Evolutionary conservation across 1,284 basidiomycete species (phyloP).

Genomic region (Irpex sp.): DNA sequence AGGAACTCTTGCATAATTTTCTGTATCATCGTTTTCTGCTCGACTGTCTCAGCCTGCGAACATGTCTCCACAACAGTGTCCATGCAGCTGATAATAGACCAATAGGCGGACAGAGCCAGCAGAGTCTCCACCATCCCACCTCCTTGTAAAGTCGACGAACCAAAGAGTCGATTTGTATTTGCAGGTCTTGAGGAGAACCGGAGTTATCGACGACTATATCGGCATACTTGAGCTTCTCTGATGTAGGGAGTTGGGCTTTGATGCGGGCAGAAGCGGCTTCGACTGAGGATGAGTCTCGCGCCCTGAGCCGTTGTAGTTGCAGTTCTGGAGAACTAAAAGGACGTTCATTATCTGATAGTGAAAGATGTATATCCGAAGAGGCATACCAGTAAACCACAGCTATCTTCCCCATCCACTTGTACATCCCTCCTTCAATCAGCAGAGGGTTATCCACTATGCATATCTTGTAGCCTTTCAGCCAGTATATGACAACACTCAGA

Average conservation of each 20-base stretch:
- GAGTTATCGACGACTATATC: conserved; percentile 91
- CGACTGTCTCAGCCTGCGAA: conserved; percentile 17
- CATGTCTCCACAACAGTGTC: conserved; percentile 29
- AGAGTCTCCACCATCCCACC: conserved; percentile 67
- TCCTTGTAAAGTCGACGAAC: conserved; percentile 53
- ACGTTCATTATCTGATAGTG: background rate
- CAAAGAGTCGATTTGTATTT: conserved; percentile 65
- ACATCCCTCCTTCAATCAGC: conserved; percentile 86
- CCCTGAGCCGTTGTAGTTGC: conserved; percentile 78
- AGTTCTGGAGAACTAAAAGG: conserved; percentile 60
- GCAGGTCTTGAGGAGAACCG: conserved; percentile 66
- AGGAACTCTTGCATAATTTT: conserved; percentile 10
- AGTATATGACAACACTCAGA: conserved; percentile 64
- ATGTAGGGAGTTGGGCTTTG: conserved; percentile 78
- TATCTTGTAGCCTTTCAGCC: conserved; percentile 76
- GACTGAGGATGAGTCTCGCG: conserved; percentile 56
- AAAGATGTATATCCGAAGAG: conserved; percentile 3
- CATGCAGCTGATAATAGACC: conserved; percentile 45
- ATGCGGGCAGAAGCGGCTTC: conserved; percentile 74
- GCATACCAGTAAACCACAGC: conserved; percentile 88
- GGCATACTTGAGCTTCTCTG: conserved; percentile 79
- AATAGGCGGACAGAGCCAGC: conserved; percentile 82
- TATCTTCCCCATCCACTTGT: conserved; percentile 81
- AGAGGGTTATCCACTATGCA: conserved; percentile 94
- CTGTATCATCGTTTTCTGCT: conserved; percentile 2